Evolutionary conservation across 139 green algal genomes (phyloP).

Genomic region (Closterium sp.): DNA sequence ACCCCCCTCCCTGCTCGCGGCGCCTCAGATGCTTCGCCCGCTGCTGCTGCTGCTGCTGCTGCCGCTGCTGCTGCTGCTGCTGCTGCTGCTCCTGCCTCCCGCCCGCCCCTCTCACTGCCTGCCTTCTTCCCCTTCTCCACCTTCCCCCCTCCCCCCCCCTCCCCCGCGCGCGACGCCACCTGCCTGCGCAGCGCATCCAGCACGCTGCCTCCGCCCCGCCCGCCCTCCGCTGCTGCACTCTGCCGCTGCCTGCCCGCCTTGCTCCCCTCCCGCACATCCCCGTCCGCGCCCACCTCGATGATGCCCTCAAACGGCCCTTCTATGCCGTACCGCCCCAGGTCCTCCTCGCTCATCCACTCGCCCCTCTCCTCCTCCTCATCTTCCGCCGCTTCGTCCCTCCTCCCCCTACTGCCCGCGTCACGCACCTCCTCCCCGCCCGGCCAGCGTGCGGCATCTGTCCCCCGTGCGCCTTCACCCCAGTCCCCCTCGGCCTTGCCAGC

Average conservation of each 20-base stretch:
- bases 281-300: constrained; percentile 36
- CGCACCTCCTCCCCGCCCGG: neutral
- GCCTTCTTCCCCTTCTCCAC: neutral
- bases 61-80: neutral
- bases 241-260: neutral
- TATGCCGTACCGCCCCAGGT: constrained; percentile 9
- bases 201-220: neutral
- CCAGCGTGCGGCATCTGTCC: neutral
- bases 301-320: constrained; percentile 38
- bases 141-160: neutral
- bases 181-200: neutral
- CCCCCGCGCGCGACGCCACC: neutral
- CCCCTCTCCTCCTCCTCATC: constrained; percentile 21
- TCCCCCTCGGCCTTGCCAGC: neutral
- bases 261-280: constrained; percentile 2
- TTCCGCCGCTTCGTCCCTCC: neutral
- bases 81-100: neutral
- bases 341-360: constrained; percentile 22
- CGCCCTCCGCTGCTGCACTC: neutral
- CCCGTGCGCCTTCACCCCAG: neutral
- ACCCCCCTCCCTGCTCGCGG: neutral
- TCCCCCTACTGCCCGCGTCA: neutral
- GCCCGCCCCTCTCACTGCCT: neutral
- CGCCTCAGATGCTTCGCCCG: neutral
- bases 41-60: constrained; percentile 10